A percentile compares a stretch with the other conserved stretches of the same genome.
phyloP scores from a whole-genome alignment of 2,329 filamentous ascomycete species.

The Byssothecium circinans region DNA sequence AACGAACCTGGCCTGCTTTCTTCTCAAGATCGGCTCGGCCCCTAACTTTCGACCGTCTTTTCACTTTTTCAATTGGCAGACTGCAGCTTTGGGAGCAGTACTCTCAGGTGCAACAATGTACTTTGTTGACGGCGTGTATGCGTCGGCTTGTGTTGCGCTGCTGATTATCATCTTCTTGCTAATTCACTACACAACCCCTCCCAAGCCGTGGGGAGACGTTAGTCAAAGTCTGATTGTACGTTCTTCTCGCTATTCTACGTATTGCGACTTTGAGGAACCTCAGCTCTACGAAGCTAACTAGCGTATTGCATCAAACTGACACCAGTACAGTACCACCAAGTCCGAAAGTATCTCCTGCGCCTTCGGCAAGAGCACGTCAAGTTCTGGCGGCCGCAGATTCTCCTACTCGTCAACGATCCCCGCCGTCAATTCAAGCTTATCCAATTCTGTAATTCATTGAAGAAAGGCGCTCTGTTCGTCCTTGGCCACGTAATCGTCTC shows the following conservation, averaged over 20 bases:
- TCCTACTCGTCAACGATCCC: slow-evolving; percentile 80
- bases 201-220: slow-evolving; percentile 88
- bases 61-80: slow-evolving; percentile 86
- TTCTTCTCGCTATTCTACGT: neutral
- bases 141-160: slow-evolving; percentile 71
- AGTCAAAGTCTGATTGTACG: slow-evolving; percentile 74
- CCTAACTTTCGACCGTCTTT: slow-evolving; percentile 89
- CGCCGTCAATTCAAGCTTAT: slow-evolving; percentile 81
- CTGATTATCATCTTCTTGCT: slow-evolving; percentile 77
- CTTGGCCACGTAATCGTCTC: slow-evolving; percentile 87
- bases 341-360: slow-evolving; percentile 83
- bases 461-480: slow-evolving; percentile 84
- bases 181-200: slow-evolving; percentile 82
- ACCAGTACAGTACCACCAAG: slow-evolving; percentile 66
- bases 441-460: slow-evolving; percentile 87
- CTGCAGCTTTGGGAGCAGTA: slow-evolving; percentile 73
- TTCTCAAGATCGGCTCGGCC: slow-evolving; percentile 82
- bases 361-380: slow-evolving; percentile 87
- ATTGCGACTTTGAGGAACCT: neutral
- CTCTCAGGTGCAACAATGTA: slow-evolving; percentile 82
- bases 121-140: slow-evolving; percentile 82
- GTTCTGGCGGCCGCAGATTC: slow-evolving; percentile 87
- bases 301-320: neutral
- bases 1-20: slow-evolving; percentile 83
- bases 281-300: no score